Evolutionary conservation across 345 rosid species (phyloP).

Genomic region (Mangifera indica): DNA sequence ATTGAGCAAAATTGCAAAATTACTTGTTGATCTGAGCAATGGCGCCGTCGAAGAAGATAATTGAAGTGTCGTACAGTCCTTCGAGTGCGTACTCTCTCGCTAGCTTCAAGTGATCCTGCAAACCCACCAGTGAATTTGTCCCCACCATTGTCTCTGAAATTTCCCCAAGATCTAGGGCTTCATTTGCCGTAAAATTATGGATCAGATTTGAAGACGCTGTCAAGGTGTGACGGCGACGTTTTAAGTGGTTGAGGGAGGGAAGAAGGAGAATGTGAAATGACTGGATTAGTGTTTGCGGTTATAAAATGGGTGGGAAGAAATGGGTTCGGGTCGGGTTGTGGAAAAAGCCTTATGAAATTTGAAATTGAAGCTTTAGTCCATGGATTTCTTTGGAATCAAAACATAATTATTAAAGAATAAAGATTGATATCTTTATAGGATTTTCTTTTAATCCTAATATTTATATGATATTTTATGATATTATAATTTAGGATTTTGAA

Average conservation of each 20-base stretch:
- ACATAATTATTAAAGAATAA: too few species aligned
- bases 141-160: constrained; percentile 42
- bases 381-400: too few species aligned
- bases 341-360: not conserved
- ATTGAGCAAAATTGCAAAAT: constrained; percentile 4
- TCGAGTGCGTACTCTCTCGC: constrained; percentile 94
- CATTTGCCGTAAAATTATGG: not conserved
- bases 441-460: too few species aligned
- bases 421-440: too few species aligned
- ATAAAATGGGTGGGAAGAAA: not conserved
- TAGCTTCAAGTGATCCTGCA: constrained; percentile 94
- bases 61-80: constrained; percentile 90
- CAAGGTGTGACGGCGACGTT: constrained; percentile 54
- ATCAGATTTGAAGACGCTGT: constrained; percentile 19
- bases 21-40: constrained; percentile 85
- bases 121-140: constrained; percentile 63
- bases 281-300: constrained; percentile 12
- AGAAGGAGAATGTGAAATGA: constrained; percentile 14
- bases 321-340: not conserved
- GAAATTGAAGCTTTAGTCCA: not conserved
- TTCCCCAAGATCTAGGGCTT: constrained; percentile 24
- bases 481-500: too few species aligned
- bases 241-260: constrained; percentile 23
- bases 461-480: too few species aligned
- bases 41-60: constrained; percentile 94